Percentiles rank a stretch among this genome's conserved stretches.
These are phyloP conservation scores for Penicillium capsulatum DNA, from an alignment of 2,329 filamentous ascomycete species.

Conservation along the genomic window DNA sequence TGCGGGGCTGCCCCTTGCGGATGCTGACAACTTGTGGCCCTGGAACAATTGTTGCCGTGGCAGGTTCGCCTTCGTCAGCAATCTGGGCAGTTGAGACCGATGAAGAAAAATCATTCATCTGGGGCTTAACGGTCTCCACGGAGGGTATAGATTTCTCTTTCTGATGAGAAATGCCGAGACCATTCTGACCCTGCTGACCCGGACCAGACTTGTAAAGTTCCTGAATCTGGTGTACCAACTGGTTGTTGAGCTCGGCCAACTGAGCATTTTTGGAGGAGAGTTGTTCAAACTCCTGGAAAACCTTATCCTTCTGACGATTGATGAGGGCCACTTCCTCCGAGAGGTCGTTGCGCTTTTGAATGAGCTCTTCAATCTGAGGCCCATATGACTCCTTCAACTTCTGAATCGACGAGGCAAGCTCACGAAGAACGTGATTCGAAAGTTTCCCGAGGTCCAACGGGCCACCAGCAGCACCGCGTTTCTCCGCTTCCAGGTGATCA, in stretches of 20 bases:
- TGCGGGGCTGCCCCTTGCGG: constrained; percentile 87
- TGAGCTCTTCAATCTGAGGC: constrained; percentile 76
- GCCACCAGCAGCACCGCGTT: constrained; percentile 71
- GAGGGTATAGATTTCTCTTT: constrained; percentile 50
- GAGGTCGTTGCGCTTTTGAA: constrained; percentile 78
- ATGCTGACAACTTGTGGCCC: constrained; percentile 95
- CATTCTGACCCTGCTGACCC: constrained; percentile 42
- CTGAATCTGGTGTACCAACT: constrained; percentile 90
- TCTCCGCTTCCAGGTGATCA: constrained; percentile 80
- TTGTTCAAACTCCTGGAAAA: constrained; percentile 91
- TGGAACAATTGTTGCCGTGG: constrained; percentile 55
- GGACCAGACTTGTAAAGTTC: constrained; percentile 77
- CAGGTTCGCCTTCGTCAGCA: constrained; percentile 62
- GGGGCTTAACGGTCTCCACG: constrained; percentile 43
- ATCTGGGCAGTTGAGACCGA: constrained; percentile 54
- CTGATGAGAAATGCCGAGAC: constrained; percentile 57
- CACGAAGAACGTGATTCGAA: constrained; percentile 58
- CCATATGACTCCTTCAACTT: constrained; percentile 75
- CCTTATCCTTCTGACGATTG: constrained; percentile 82
- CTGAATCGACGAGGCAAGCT: constrained; percentile 60
- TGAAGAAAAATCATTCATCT: constrained; percentile 50
- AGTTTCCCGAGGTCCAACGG: constrained; percentile 73
- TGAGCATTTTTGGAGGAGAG: constrained; percentile 92
- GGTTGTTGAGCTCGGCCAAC: constrained; percentile 90
- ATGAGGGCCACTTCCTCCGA: constrained; percentile 80